Percentiles rank a stretch among this genome's conserved stretches.
Evolutionary conservation across 345 rosid genomes (phyloP).

Genomic region (Eucalyptus erythrocorys): DNA sequence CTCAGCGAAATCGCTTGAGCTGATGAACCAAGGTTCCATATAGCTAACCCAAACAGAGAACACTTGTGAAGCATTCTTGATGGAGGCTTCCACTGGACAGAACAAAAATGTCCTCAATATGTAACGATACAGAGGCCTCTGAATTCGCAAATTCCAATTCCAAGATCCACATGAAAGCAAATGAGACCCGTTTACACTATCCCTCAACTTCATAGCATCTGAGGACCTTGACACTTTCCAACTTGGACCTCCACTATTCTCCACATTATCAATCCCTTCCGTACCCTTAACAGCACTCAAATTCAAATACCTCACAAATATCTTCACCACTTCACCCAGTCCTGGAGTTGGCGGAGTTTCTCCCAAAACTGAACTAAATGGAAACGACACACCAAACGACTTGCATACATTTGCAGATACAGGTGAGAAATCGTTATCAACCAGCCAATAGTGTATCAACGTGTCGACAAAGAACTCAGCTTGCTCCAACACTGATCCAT

Average conservation of each 20-base stretch:
- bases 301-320: constrained; percentile 76
- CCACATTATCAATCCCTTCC: constrained; percentile 20
- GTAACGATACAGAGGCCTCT: constrained; percentile 75
- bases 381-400: constrained; percentile 54
- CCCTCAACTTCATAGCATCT: constrained; percentile 24
- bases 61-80: constrained; percentile 79
- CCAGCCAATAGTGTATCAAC: constrained; percentile 77
- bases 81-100: constrained; percentile 58
- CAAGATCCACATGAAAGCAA: constrained; percentile 4
- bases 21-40: constrained; percentile 71
- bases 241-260: constrained; percentile 22
- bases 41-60: constrained; percentile 71
- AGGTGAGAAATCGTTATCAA: constrained; percentile 87
- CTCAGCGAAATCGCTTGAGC: constrained; percentile 50
- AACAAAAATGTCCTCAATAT: constrained; percentile 74
- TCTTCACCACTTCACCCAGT: constrained; percentile 66
- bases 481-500: constrained; percentile 35
- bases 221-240: constrained; percentile 19
- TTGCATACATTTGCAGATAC: constrained; percentile 38
- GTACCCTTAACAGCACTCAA: constrained; percentile 32
- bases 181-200: constrained; percentile 12
- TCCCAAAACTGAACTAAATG: constrained; percentile 34
- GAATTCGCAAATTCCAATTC: constrained; percentile 61
- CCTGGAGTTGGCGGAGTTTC: constrained; percentile 68
- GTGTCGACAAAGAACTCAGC: constrained; percentile 77